Percentiles rank a stretch among this genome's conserved stretches.
phyloP scores from a whole-genome alignment of 169 alveolate species.

The Eimeria acervulina region DNA sequence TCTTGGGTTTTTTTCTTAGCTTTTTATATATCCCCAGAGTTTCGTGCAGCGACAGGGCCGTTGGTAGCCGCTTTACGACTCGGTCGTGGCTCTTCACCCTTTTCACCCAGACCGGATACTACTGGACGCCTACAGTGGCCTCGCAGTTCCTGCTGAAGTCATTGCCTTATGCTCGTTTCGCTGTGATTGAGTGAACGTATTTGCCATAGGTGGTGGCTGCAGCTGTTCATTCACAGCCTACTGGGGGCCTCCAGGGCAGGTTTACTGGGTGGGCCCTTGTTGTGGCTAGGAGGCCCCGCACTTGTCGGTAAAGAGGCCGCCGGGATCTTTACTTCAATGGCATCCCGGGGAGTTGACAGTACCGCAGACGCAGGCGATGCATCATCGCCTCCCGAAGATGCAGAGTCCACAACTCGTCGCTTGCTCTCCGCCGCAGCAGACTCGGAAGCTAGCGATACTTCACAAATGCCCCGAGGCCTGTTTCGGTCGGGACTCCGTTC shows the following conservation, averaged over 20 bases:
- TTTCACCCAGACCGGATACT: neutral
- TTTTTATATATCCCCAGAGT: neutral
- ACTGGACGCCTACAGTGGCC: neutral
- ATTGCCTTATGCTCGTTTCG: neutral
- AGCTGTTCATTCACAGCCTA: neutral
- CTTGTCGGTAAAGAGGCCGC: neutral
- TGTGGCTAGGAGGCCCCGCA: neutral
- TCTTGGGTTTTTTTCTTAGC: neutral
- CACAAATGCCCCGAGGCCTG: neutral
- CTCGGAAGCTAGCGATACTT: neutral
- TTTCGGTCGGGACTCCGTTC: constrained; percentile 8
- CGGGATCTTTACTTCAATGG: neutral
- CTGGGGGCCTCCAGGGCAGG: neutral
- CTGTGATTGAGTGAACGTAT: neutral
- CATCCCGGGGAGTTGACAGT: neutral
- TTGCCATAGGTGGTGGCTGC: neutral
- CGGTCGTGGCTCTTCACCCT: neutral
- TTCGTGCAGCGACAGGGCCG: neutral
- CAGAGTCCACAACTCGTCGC: neutral
- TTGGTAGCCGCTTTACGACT: neutral
- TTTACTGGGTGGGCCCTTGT: neutral
- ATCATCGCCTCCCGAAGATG: neutral
- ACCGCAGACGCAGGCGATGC: neutral
- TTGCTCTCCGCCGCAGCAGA: neutral
- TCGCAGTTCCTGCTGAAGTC: neutral